Conservation (phyloP, 306 rosid species). For the barrel medic (Medicago truncatula) region DNA sequence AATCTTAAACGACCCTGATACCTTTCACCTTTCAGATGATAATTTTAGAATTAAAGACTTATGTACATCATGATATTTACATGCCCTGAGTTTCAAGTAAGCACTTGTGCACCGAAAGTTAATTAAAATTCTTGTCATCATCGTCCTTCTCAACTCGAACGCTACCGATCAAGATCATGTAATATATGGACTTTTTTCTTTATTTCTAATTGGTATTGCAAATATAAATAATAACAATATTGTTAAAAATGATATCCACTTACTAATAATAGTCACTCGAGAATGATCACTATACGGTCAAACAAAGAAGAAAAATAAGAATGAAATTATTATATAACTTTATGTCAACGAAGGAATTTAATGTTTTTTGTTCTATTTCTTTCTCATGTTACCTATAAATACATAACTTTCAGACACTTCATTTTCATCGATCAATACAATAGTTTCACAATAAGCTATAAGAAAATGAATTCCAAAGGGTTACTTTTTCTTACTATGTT, state of each 20-base stretch:
- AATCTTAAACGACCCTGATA: no score
- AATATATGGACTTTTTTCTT: not conserved
- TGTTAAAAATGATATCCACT: not conserved
- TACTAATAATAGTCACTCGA: not conserved
- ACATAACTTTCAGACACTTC: not conserved
- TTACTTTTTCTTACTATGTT: not conserved
- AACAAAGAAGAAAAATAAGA: not conserved
- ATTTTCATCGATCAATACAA: not conserved
- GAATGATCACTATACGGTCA: not conserved
- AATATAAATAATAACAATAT: no score
- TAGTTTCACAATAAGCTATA: not conserved
- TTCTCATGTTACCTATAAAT: not conserved
- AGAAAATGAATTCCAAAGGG: conserved; percentile 1
- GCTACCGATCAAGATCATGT: not conserved
- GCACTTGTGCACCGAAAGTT: no score
- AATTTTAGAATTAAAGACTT: no score
- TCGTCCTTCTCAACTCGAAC: not conserved
- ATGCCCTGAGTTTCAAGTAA: no score
- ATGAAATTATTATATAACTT: not conserved
- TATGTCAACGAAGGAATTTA: not conserved
- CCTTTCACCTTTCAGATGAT: no score
- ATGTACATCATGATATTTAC: no score
- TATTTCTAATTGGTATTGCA: not conserved
- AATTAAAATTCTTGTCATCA: no score
- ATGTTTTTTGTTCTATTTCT: not conserved